Percentiles rank a stretch among this genome's conserved stretches.
phyloP scores from a whole-genome alignment of 768 basidiomycete species.

The Termitomyces sp. region DNA sequence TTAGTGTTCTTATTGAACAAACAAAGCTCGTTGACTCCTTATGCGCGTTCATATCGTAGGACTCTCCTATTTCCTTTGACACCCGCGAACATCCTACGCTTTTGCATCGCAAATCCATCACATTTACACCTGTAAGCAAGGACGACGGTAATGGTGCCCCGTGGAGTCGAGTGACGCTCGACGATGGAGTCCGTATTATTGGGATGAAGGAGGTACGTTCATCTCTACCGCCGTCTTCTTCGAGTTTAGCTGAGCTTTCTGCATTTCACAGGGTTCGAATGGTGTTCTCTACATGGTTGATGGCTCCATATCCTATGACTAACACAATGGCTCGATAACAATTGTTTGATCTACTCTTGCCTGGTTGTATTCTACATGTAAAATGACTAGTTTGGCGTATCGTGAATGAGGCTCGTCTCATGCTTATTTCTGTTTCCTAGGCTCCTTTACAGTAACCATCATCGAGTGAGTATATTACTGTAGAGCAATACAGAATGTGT shows the following conservation, averaged over 20 bases:
- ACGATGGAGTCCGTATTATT: conserved; percentile 49
- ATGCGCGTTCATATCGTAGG: conserved; percentile 20
- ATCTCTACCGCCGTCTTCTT: background rate
- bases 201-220: conserved; percentile 53
- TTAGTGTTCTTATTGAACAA: conserved; percentile 21
- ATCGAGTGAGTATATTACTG: too few relatives aligned
- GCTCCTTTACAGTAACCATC: background rate
- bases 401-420: background rate
- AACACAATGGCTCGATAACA: background rate
- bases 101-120: conserved; percentile 49
- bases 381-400: background rate
- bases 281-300: conserved; percentile 57
- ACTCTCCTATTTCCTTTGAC: conserved; percentile 43
- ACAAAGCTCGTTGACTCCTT: background rate
- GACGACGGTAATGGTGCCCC: conserved; percentile 32
- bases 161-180: conserved; percentile 56
- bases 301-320: conserved; percentile 34
- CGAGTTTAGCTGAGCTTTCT: background rate
- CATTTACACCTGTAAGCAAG: conserved; percentile 37
- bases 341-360: background rate
- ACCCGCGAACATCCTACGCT: conserved; percentile 50
- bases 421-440: background rate
- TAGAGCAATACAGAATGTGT: too few relatives aligned
- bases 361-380: background rate
- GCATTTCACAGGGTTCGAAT: conserved; percentile 38